Percentiles rank a stretch among this genome's conserved stretches.
phyloP scores from a whole-genome alignment of 805 yeast genomes.

The Wilhelminamyces savonicus region DNA sequence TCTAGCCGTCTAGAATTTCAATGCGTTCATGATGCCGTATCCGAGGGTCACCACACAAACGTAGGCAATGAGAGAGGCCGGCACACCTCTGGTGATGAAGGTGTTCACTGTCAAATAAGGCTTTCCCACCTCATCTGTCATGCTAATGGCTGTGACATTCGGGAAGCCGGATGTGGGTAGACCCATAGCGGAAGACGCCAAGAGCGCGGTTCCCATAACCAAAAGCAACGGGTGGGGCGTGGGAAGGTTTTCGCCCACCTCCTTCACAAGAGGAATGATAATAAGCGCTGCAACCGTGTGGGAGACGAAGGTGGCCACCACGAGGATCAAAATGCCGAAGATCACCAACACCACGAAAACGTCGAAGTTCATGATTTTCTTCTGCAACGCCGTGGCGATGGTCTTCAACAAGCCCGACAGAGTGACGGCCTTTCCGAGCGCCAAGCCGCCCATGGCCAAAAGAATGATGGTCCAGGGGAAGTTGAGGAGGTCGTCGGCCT shows the following conservation, averaged over 20 bases:
- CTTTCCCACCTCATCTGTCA: constrained; percentile 87
- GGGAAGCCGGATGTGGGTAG: constrained; percentile 97
- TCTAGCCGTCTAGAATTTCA: too few relatives aligned
- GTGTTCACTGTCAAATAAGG: constrained; percentile 83
- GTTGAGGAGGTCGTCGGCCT: constrained; percentile 89
- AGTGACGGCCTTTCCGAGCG: constrained; percentile 91
- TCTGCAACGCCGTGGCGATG: constrained; percentile 66
- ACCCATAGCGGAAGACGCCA: constrained; percentile 97
- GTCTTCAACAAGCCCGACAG: constrained; percentile 81
- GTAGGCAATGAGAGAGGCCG: constrained; percentile 75
- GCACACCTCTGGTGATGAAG: constrained; percentile 87
- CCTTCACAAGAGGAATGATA: constrained; percentile 82
- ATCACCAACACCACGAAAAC: constrained; percentile 67
- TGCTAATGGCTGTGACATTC: constrained; percentile 92
- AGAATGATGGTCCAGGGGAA: constrained; percentile 96
- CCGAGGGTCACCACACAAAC: constrained; percentile 73
- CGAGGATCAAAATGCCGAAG: constrained; percentile 56
- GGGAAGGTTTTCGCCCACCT: constrained; percentile 71
- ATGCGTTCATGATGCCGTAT: constrained; percentile 52
- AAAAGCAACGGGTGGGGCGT: constrained; percentile 82
- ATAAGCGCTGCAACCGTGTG: constrained; percentile 97
- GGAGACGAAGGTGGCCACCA: constrained; percentile 90
- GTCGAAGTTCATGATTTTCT: constrained; percentile 57
- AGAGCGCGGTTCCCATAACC: constrained; percentile 55
- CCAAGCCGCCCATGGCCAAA: constrained; percentile 96